Percentiles rank a stretch among this genome's conserved stretches.
phyloP scores from a whole-genome alignment of 805 yeast species.

The Candida vaughaniae region DNA sequence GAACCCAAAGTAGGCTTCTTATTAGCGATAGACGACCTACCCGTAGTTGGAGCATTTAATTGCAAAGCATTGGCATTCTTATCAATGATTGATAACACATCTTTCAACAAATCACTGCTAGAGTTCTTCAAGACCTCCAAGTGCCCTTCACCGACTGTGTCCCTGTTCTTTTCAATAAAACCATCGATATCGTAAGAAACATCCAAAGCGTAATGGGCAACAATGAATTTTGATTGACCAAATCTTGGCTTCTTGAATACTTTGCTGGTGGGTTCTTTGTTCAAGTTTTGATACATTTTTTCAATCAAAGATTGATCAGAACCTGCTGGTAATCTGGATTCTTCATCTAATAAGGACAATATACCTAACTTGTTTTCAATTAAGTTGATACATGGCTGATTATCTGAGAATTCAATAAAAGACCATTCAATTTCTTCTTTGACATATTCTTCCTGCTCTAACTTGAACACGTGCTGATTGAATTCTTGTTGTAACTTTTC shows the following conservation, averaged over 20 bases:
- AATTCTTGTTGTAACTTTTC: conserved; percentile 97
- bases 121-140: conserved; percentile 77
- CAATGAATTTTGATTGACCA: conserved; percentile 87
- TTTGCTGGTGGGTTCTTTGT: conserved; percentile 69
- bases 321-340: conserved; percentile 91
- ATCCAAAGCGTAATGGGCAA: conserved; percentile 91
- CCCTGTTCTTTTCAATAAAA: conserved; percentile 94
- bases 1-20: conserved; percentile 94
- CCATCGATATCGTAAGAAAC: conserved; percentile 92
- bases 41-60: conserved; percentile 36
- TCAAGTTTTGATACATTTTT: conserved; percentile 82
- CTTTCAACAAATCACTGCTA: conserved; percentile 61
- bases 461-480: conserved; percentile 94
- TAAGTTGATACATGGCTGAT: conserved; percentile 92
- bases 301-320: conserved; percentile 89
- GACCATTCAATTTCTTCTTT: conserved; percentile 95
- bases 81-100: conserved; percentile 65
- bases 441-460: conserved; percentile 94
- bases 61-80: conserved; percentile 49
- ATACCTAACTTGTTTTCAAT: conserved; percentile 90
- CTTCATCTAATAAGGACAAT: conserved; percentile 87
- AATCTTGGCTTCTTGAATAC: conserved; percentile 92
- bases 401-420: conserved; percentile 92
- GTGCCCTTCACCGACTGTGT: conserved; percentile 95
- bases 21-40: conserved; percentile 38